A percentile compares a stretch with the other conserved stretches of the same genome.
Conservation (phyloP, 768 basidiomycete genomes). For the Russula olivacea region DNA sequence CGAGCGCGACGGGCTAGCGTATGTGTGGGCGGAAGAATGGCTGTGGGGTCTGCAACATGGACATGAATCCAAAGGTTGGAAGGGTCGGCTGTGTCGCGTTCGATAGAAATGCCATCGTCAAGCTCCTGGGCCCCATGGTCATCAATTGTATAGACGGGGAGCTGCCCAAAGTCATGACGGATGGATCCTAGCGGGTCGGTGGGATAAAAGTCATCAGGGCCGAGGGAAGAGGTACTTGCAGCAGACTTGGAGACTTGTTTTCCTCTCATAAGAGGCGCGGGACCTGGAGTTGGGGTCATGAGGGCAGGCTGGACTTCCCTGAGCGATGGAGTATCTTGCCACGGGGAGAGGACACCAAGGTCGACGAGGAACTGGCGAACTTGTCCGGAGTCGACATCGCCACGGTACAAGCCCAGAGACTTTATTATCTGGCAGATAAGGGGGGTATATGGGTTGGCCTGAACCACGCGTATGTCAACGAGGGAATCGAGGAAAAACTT, state of each 20-base stretch:
- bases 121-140: constrained; percentile 74
- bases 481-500: constrained; percentile 53
- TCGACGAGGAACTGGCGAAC: constrained; percentile 53
- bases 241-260: not conserved
- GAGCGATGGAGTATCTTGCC: constrained; percentile 56
- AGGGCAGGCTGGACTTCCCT: constrained; percentile 3
- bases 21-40: constrained; percentile 67
- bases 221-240: constrained; percentile 30
- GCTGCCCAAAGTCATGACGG: constrained; percentile 80
- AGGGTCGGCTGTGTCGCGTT: constrained; percentile 54
- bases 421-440: constrained; percentile 54
- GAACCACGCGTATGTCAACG: constrained; percentile 42
- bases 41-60: constrained; percentile 91
- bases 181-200: constrained; percentile 60
- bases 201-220: constrained; percentile 59
- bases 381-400: constrained; percentile 32
- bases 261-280: not conserved
- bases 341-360: constrained; percentile 70
- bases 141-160: constrained; percentile 85
- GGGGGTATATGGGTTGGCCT: constrained; percentile 57
- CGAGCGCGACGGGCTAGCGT: constrained; percentile 53
- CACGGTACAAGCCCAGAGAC: constrained; percentile 38
- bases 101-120: constrained; percentile 89
- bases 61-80: constrained; percentile 74
- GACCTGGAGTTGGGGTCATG: not conserved